Evolutionary conservation across 2,329 filamentous ascomycete species (phyloP).

Genomic region (Lasiodiplodia hormozganensis): DNA sequence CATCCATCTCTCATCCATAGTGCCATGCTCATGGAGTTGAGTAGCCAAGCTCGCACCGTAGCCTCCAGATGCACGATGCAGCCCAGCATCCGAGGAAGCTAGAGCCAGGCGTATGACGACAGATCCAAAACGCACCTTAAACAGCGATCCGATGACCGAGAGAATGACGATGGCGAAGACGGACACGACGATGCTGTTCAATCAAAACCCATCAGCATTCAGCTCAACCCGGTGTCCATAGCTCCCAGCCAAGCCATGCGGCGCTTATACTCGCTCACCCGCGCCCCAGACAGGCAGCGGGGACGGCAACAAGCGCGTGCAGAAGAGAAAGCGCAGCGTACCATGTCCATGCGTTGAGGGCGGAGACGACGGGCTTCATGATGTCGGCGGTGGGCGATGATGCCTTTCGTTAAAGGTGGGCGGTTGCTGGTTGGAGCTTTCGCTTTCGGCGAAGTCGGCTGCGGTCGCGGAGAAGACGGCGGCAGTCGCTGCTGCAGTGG

Average conservation of each 20-base stretch:
- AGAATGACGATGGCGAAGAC: constrained; percentile 70
- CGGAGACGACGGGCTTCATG: constrained; percentile 95
- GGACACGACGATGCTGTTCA: constrained; percentile 71
- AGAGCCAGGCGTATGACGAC: background rate
- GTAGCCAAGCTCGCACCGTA: background rate
- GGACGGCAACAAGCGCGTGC: background rate
- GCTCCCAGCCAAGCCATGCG: background rate
- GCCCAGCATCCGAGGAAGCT: background rate
- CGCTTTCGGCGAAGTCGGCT: background rate
- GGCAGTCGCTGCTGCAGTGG: background rate
- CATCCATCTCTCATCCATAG: background rate
- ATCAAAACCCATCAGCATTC: background rate
- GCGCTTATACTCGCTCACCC: background rate
- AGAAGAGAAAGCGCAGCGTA: constrained; percentile 58
- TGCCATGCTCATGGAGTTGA: background rate
- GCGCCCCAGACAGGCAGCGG: background rate
- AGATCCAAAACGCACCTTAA: constrained; percentile 61
- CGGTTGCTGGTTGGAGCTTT: constrained; percentile 10
- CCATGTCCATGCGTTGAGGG: constrained; percentile 95
- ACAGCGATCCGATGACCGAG: constrained; percentile 73
- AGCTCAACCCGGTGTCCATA: constrained; percentile 14
- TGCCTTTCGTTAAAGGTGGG: constrained; percentile 1
- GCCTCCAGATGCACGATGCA: background rate
- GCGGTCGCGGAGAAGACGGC: background rate
- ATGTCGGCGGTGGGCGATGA: constrained; percentile 38